Base-by-base conservation (phyloP, 2,329 filamentous ascomycete genomes). In the Tricladium varicosporioides region DNA sequence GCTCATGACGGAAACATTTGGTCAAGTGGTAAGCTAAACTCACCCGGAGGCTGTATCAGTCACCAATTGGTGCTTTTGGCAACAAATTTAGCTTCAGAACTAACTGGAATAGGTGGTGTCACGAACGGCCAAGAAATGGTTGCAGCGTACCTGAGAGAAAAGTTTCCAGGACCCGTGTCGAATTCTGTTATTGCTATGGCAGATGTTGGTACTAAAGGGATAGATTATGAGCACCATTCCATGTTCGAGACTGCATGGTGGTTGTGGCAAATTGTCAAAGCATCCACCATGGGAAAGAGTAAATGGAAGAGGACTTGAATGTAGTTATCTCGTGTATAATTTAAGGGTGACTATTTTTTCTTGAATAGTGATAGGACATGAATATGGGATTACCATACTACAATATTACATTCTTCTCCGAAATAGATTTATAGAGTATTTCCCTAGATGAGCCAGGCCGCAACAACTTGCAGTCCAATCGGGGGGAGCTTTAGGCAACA, bases 111-210 rank as follows among this genome's bases (percentile, higher is more conserved):
- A 66, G 64, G 64, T n/a, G 79, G 78, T 51, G 70, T 83, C 53
- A 83, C 80, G 11, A 82, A 82, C 59, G 80, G 80, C 32, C 82
- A 82, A 61, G 81, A 83, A 56, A 72, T 83, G 53, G 75, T 82
- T 46, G 76, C 77, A 15, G 79, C 79, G 2, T 83, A 82, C 64
- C 74, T 75, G 8, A 74, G 77, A 36, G 69, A 73, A 5, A 72
- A 71, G 45, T 71, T 73, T 53, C 73, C 74, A 54, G 79, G 80
- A 63, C 73, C 78, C 0, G 62, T 59, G 4, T 66, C 75, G 0
- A 79, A 82, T 65, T 63, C 79, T 46, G 73, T 66, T 2, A 70
- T 76, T 18, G 66, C 68, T 57, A 63, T 80, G 69, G 73, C 75
- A 1, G 80, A 81, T 16, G 76, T 79, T 8, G 80, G 78, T 3